These are phyloP conservation scores for Colletotrichum chlorophyti DNA, from an alignment of 2,329 filamentous ascomycete species.

Conservation along the genomic window DNA sequence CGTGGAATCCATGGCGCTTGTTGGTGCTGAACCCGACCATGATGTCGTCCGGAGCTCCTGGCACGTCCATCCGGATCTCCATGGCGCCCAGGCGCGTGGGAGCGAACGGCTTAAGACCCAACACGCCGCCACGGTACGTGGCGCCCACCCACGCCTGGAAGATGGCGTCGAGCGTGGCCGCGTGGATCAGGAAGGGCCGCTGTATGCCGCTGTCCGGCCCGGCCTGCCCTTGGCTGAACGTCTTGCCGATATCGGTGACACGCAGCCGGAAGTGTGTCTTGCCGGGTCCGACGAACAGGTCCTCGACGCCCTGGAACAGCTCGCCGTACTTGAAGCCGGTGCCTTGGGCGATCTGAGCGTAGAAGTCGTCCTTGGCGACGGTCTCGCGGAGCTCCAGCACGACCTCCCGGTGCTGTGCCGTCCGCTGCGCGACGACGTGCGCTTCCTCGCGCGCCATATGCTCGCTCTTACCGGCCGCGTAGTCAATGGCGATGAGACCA, in stretches of 20 bases:
- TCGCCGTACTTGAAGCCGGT: slow-evolving; percentile 2
- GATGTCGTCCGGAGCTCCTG: neutral
- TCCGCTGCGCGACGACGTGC: neutral
- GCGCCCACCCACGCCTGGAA: slow-evolving; percentile 14
- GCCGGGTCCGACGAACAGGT: neutral
- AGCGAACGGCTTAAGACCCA: neutral
- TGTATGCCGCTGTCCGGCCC: neutral
- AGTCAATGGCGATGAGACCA: slow-evolving; percentile 6
- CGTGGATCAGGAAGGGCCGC: neutral
- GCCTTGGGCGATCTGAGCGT: neutral
- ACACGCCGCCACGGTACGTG: neutral
- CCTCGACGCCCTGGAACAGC: neutral
- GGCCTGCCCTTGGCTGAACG: neutral
- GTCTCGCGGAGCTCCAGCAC: neutral
- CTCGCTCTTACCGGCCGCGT: neutral
- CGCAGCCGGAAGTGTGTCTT: slow-evolving; percentile 5
- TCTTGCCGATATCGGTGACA: neutral
- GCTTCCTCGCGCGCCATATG: slow-evolving; percentile 1
- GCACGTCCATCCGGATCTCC: neutral
- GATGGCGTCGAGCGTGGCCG: slow-evolving; percentile 4
- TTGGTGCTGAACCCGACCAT: slow-evolving; percentile 3
- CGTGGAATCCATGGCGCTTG: neutral
- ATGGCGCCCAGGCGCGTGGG: neutral
- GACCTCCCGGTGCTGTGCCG: neutral
- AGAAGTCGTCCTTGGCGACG: neutral